Percentiles rank a stretch among this genome's conserved stretches.
phyloP scores from a whole-genome alignment of 495 filamentous ascomycete species.

The Aspergillus avenaceus region DNA sequence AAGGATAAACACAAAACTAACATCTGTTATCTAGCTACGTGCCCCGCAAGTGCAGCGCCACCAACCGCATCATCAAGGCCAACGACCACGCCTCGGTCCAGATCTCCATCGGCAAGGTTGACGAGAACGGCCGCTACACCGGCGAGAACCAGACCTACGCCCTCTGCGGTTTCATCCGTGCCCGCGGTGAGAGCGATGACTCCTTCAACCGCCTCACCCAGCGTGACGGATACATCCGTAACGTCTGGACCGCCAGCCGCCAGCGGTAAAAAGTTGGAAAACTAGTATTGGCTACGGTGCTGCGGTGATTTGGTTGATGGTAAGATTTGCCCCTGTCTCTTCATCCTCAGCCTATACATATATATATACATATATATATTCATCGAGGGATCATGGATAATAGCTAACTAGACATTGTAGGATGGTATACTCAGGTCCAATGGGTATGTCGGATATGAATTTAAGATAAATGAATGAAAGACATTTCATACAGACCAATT shows the following conservation, averaged over 20 bases:
- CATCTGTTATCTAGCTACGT: constrained; percentile 66
- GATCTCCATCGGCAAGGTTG: constrained; percentile 85
- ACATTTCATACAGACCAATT: constrained; percentile 9
- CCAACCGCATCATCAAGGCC: constrained; percentile 98
- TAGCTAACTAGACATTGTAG: background rate
- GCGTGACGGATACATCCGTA: constrained; percentile 93
- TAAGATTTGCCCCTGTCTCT: background rate
- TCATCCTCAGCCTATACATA: background rate
- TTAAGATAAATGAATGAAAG: constrained; percentile 11
- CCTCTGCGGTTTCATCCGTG: constrained; percentile 94
- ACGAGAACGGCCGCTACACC: constrained; percentile 94
- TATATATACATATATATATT: too few relatives aligned
- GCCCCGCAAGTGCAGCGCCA: constrained; percentile 95
- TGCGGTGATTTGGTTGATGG: constrained; percentile 5
- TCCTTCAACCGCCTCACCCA: constrained; percentile 91
- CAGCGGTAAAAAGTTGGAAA: constrained; percentile 60
- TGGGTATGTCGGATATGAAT: constrained; percentile 9
- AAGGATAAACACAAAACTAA: constrained; percentile 16
- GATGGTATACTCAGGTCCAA: constrained; percentile 1
- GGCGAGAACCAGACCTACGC: constrained; percentile 97
- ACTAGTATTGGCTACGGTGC: background rate
- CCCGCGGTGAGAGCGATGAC: constrained; percentile 98
- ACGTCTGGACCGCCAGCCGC: constrained; percentile 76
- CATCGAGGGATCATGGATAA: constrained; percentile 2
- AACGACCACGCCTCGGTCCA: constrained; percentile 95